Base-by-base conservation (phyloP, 805 yeast genomes). In the Sugiyamaella valdiviana region DNA sequence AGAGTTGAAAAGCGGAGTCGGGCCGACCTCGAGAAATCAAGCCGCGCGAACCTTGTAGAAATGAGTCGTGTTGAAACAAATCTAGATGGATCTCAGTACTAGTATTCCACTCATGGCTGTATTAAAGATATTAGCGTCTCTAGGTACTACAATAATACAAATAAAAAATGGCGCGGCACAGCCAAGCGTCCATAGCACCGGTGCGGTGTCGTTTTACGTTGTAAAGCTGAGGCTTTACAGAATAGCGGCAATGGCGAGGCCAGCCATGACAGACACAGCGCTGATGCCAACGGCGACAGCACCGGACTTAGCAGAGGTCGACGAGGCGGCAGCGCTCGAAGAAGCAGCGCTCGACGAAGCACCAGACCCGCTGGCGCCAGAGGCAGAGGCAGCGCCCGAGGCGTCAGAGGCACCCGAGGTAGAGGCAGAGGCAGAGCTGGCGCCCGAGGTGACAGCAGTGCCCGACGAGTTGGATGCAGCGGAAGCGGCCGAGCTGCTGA, bases 181-280 rank as follows among this genome's bases (percentile, higher is more conserved):
- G 32, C 32, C 32, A 26, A 26, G 32, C n/a, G n/a, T n/a, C n/a
- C n/a, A n/a, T n/a, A n/a, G n/a, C n/a, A n/a, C n/a, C n/a, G n/a
- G n/a, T n/a, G n/a, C n/a, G n/a, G n/a, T n/a, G n/a, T n/a, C n/a
- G n/a, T n/a, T n/a, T n/a, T n/a, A n/a, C n/a, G n/a, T n/a, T n/a
- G n/a, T n/a, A n/a, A n/a, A n/a, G n/a, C n/a, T n/a, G n/a, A n/a
- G n/a, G n/a, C n/a, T n/a, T 21, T 39, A 39, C 10, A 39, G 32
- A 20, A 39, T 15, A 16, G 42, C 46, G 32, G 56, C 56, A 41
- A 42, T 48, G 16, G 46, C 51, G 22, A 52, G 26, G 16, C 51
- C 55, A 44, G 47, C 55, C 35, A 49, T 50, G 36, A 50, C 44
- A 17, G 42, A 47, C 22, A 44, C 20, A 38, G 45, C 24, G 46